Evolutionary conservation across 768 basidiomycete species (phyloP).

Genomic region (Macrocybe gigantea): DNA sequence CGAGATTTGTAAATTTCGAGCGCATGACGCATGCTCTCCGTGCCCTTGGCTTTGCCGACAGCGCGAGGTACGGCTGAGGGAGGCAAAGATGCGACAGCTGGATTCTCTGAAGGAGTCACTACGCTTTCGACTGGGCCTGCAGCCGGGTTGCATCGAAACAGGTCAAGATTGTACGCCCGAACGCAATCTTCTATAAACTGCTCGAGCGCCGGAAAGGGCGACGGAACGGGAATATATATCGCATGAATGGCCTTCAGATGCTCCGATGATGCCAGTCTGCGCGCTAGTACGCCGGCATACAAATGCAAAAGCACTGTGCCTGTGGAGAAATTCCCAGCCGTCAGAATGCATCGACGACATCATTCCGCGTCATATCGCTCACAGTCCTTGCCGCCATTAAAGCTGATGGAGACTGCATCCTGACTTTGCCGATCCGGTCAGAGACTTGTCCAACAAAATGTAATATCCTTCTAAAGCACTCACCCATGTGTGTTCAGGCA

Average conservation of each 20-base stretch:
- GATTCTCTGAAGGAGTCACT: slow-evolving; percentile 26
- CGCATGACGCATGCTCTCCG: slow-evolving; percentile 75
- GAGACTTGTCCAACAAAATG: slow-evolving; percentile 7
- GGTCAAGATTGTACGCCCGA: slow-evolving; percentile 63
- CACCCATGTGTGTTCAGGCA: slow-evolving; percentile 79
- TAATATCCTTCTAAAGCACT: slow-evolving; percentile 26
- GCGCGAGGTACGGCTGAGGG: slow-evolving; percentile 22
- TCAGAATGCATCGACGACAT: slow-evolving; percentile 2
- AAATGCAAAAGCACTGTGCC: slow-evolving; percentile 95
- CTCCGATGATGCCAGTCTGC: slow-evolving; percentile 26
- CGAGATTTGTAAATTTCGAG: slow-evolving; percentile 64
- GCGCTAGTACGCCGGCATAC: slow-evolving; percentile 67
- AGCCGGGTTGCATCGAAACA: slow-evolving; percentile 53
- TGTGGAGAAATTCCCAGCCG: slow-evolving; percentile 22
- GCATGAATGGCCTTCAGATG: slow-evolving; percentile 47
- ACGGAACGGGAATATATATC: slow-evolving; percentile 86
- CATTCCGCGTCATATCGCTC: slow-evolving; percentile 19
- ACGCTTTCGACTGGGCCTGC: slow-evolving; percentile 43
- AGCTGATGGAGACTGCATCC: slow-evolving; percentile 78
- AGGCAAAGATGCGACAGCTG: slow-evolving; percentile 11
- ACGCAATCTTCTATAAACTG: slow-evolving; percentile 68
- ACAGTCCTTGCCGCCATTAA: slow-evolving; percentile 99
- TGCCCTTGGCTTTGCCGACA: slow-evolving; percentile 50
- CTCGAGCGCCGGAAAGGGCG: slow-evolving; percentile 83
- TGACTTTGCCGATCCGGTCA: slow-evolving; percentile 36